Conservation (phyloP, 106 monocot genomes). For the Dendrobium officinale region DNA sequence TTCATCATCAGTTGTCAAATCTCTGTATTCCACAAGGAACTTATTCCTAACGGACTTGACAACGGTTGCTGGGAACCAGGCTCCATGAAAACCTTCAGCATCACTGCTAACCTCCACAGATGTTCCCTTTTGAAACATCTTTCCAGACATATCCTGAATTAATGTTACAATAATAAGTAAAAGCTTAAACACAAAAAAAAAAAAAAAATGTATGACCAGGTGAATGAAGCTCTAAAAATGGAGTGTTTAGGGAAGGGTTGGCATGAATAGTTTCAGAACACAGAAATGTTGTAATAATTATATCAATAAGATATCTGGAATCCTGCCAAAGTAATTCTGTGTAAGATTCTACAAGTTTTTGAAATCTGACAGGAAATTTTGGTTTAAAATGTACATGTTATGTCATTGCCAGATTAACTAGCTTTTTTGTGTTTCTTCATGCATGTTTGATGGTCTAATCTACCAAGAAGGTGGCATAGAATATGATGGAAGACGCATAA, state of each 20-base stretch:
- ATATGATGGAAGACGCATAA: background rate
- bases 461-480: background rate
- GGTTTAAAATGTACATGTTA: background rate
- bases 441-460: background rate
- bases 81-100: slow-evolving; percentile 70
- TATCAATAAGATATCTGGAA: background rate
- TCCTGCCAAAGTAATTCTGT: background rate
- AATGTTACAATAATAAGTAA: background rate
- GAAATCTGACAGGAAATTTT: background rate
- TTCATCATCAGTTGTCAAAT: slow-evolving; percentile 58
- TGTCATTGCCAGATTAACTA: background rate
- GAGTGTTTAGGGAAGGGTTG: background rate
- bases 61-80: slow-evolving; percentile 59
- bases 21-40: slow-evolving; percentile 49
- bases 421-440: background rate
- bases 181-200: background rate
- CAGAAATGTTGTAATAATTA: background rate
- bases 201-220: background rate
- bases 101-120: slow-evolving; percentile 68
- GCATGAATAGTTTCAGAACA: background rate
- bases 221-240: background rate
- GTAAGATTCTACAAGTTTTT: background rate
- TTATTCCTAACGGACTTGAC: slow-evolving; percentile 23
- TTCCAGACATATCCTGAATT: slow-evolving; percentile 18
- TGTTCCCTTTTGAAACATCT: slow-evolving; percentile 21